Evolutionary conservation across 805 yeast genomes (phyloP), one percentile per base, ranked within the genome.

Genomic region (Hemisphaericaspora nanyangensis): DNA sequence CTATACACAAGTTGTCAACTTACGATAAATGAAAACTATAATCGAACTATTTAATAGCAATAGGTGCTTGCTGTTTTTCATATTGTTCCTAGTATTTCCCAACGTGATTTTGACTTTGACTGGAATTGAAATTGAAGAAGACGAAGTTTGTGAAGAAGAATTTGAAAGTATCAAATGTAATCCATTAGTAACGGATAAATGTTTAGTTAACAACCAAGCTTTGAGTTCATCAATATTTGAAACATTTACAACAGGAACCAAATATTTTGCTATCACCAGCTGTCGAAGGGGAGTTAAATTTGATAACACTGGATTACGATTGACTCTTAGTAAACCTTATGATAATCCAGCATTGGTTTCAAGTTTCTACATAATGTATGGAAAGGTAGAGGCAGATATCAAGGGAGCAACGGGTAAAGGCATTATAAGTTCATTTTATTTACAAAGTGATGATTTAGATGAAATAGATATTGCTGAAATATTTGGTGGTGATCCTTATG

Each of bases 381-480:
- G 73, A 5, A 55, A 54, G 36, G 70, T 58, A 2, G 67, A 58
- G 45, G 68, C 61, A 12, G 68, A 61, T 20, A 49, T 68, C 13
- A 44, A 39, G 38, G 68, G 61, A 2, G 53, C 68, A 1, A 16
- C 39, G 0, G 74, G 72, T 1, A 35, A 31, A 4, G 73, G 73
- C 1, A 54, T 68, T 16, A 55, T 68, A n/a, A 55, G 64, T 17
- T 60, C 68, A 17, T 59, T 66, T 31, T 68, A 68, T 45, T 41
- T 68, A n/a, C 72, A 66, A 43, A 62, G 68, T 32, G 65, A 65
- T 40, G 72, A 65, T 47, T 51, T 63, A 41, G 74, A 68, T 44
- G 72, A 67, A 42, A 66, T 68, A 27, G 72, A 68, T 38, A 48
- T 66, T 7, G 61, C 58, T 3, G 74, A 68, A 35, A 39, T 58